A percentile compares a stretch with the other conserved stretches of the same genome.
Evolutionary conservation across 192 early-diverging fungal species (phyloP).

Genomic region (Mortierella antarctica): DNA sequence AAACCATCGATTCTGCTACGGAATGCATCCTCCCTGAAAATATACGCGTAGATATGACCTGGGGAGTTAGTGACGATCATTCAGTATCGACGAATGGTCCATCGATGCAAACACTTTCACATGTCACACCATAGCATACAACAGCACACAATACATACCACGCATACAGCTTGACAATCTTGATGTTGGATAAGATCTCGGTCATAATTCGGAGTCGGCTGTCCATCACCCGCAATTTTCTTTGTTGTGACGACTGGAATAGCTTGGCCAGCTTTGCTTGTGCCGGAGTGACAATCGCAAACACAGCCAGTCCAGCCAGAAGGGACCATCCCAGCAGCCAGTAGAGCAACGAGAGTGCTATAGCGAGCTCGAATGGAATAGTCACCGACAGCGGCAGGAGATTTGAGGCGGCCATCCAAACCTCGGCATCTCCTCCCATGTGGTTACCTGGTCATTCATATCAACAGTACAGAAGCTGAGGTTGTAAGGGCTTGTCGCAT

Average conservation of each 20-base stretch:
- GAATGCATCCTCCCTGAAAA: conserved; percentile 31
- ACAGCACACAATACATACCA: conserved; percentile 9
- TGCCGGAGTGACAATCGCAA: conserved; percentile 12
- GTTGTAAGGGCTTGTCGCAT: too few relatives aligned
- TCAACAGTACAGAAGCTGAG: too few relatives aligned
- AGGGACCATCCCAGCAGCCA: conserved; percentile 38
- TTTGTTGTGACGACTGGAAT: conserved; percentile 5
- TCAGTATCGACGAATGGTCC: background rate
- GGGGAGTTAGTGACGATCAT: background rate
- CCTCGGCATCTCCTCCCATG: conserved; percentile 75
- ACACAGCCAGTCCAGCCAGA: conserved; percentile 27
- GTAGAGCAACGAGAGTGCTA: conserved; percentile 19
- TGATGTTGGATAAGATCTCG: conserved; percentile 41
- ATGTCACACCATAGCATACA: background rate
- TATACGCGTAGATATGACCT: background rate
- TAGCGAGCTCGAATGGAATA: conserved; percentile 53
- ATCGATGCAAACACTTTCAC: background rate
- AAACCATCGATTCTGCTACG: conserved; percentile 15
- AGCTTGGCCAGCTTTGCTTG: conserved; percentile 14
- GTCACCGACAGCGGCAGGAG: conserved; percentile 41
- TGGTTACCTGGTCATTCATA: conserved; percentile 50
- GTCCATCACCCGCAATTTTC: conserved; percentile 32
- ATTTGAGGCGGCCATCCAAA: conserved; percentile 56
- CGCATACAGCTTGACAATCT: conserved; percentile 39
- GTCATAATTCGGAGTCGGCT: conserved; percentile 32